Conservation (phyloP, 148 eudicot species). For the Persicaria tinctoria region DNA sequence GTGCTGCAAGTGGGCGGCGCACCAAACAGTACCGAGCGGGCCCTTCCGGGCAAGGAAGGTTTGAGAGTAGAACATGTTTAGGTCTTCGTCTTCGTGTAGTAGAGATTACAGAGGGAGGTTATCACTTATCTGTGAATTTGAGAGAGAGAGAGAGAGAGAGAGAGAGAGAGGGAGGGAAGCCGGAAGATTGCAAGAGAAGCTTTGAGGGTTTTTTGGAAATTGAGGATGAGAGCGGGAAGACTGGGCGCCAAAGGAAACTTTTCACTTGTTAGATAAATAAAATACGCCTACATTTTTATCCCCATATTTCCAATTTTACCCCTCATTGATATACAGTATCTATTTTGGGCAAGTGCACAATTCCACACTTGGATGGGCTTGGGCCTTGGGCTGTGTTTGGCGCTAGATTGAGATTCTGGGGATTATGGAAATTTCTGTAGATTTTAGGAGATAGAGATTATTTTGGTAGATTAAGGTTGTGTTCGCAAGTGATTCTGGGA, state of each 20-base stretch:
- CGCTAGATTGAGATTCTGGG: no score
- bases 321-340: no score
- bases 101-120: background rate
- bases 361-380: no score
- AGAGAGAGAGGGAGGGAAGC: background rate
- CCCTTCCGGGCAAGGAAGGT: conserved; percentile 37
- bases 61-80: conserved; percentile 39
- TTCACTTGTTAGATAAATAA: background rate
- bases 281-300: background rate
- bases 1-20: conserved; percentile 72
- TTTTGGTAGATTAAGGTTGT: no score
- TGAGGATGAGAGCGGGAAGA: background rate
- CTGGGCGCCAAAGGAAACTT: background rate
- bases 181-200: background rate
- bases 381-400: no score
- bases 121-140: background rate
- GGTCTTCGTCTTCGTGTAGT: background rate
- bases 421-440: no score
- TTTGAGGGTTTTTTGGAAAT: background rate
- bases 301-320: no score
- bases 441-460: no score
- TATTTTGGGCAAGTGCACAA: no score
- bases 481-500: no score
- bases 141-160: background rate
- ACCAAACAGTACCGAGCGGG: conserved; percentile 38